Conservation (phyloP, 1,139 yeast genomes). For the Geotrichum klebahnii region DNA sequence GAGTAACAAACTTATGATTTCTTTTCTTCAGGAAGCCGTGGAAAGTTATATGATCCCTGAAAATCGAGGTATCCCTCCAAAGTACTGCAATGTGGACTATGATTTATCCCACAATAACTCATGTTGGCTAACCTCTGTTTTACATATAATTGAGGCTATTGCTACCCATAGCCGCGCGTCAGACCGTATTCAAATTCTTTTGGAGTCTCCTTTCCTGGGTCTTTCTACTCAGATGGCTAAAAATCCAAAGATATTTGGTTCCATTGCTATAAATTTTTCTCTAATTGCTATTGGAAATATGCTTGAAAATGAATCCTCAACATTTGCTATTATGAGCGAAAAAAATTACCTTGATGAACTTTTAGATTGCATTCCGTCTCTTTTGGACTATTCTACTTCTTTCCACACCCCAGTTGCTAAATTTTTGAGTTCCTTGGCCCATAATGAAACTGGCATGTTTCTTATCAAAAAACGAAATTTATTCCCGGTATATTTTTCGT, state of each 20-base stretch:
- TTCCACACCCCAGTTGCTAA: conserved; percentile 65
- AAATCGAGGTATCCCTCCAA: conserved; percentile 50
- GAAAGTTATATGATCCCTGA: conserved; percentile 54
- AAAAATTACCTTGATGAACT: conserved; percentile 68
- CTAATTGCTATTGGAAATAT: conserved; percentile 67
- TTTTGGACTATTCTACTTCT: conserved; percentile 55
- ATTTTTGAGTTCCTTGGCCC: conserved; percentile 75
- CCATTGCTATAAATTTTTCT: conserved; percentile 58
- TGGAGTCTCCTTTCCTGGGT: conserved; percentile 72
- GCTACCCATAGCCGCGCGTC: conserved; percentile 67
- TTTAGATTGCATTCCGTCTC: conserved; percentile 49
- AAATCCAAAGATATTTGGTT: conserved; percentile 65
- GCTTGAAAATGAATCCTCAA: conserved; percentile 88
- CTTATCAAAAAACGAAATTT: conserved; percentile 50
- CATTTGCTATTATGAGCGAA: conserved; percentile 75
- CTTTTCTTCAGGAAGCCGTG: conserved; percentile 63
- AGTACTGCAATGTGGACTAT: conserved; percentile 53
- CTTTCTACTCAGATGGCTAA: conserved; percentile 57
- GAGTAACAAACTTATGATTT: conserved; percentile 63
- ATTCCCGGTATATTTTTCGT: conserved; percentile 43
- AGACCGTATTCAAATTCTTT: conserved; percentile 76
- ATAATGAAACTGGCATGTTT: conserved; percentile 68
- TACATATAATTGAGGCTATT: conserved; percentile 62
- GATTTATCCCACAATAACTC: conserved; percentile 63
- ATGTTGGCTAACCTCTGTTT: conserved; percentile 41